These are phyloP conservation scores for Trichoderma gracile DNA, from an alignment of 2,329 filamentous ascomycete species.

Conservation along the genomic window DNA sequence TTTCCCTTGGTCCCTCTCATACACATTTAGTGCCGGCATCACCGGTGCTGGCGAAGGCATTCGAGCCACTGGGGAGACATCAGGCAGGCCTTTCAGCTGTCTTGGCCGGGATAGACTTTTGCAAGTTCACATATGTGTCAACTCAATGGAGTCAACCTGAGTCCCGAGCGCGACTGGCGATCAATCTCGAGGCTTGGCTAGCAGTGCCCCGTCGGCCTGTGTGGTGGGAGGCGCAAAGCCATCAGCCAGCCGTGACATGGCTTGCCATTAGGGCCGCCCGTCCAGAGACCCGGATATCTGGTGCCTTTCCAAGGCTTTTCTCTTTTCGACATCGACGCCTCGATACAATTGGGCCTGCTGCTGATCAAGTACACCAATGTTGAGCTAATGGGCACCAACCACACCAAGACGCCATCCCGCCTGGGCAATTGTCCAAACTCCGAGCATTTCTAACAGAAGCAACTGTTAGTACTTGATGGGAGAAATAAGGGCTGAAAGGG, in stretches of 20 bases:
- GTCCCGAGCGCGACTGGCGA: neutral
- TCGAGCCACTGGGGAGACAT: neutral
- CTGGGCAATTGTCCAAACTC: neutral
- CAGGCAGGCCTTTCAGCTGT: neutral
- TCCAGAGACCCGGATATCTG: neutral
- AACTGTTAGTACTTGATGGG: neutral
- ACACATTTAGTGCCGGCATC: neutral
- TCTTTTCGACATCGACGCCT: neutral
- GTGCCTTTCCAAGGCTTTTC: neutral
- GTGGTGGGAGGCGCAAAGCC: neutral
- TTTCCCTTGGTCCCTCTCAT: neutral
- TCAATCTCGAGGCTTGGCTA: neutral
- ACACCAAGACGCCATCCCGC: neutral
- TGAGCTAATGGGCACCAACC: neutral
- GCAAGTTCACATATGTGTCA: neutral
- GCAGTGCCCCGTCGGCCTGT: neutral
- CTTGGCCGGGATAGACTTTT: neutral
- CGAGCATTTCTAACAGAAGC: neutral
- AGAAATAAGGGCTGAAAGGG: no score
- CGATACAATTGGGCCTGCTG: neutral
- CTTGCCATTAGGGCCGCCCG: slow-evolving; percentile 15
- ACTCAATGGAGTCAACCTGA: neutral
- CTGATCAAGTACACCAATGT: neutral
- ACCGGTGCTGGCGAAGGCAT: neutral
- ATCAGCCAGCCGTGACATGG: slow-evolving; percentile 6